Percentiles rank a stretch among this genome's conserved stretches.
These are phyloP conservation scores for Geotrichum restrictum DNA, from an alignment of 1,139 yeast genomes.

Conservation along the genomic window DNA sequence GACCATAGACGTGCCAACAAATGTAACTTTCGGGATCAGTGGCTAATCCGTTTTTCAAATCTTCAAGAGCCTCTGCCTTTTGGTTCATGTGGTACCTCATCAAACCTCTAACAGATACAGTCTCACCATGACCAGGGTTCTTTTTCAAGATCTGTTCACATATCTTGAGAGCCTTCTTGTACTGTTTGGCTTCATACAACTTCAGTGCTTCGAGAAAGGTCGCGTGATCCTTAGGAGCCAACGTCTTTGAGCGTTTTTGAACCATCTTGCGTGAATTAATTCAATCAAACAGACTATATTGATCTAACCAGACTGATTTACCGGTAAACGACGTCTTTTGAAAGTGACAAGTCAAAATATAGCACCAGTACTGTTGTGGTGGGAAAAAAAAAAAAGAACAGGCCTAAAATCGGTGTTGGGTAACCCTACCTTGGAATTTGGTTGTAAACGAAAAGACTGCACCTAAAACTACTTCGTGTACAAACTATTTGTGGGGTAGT, in stretches of 20 bases:
- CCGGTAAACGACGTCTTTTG: neutral
- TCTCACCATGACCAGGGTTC: conserved; percentile 71
- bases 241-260: conserved; percentile 26
- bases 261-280: conserved; percentile 6
- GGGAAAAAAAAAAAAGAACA: conserved; percentile 1
- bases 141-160: conserved; percentile 77
- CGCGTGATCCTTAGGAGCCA: conserved; percentile 54
- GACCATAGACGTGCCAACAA: conserved; percentile 82
- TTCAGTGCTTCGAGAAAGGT: conserved; percentile 78
- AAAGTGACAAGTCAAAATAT: neutral
- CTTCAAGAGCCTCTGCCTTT: conserved; percentile 58
- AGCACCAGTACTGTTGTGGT: neutral
- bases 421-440: conserved; percentile 2
- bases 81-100: conserved; percentile 53
- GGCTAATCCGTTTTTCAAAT: conserved; percentile 57
- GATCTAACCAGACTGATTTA: no score
- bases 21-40: conserved; percentile 58
- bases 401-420: neutral
- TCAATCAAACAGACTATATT: neutral
- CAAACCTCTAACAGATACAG: conserved; percentile 81
- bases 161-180: conserved; percentile 75
- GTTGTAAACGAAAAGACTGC: no score
- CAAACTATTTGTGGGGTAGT: no score
- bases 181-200: conserved; percentile 78
- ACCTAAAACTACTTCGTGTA: no score